Conservation (phyloP, 495 filamentous ascomycete species). For the Hypoxylon subgilvum region DNA sequence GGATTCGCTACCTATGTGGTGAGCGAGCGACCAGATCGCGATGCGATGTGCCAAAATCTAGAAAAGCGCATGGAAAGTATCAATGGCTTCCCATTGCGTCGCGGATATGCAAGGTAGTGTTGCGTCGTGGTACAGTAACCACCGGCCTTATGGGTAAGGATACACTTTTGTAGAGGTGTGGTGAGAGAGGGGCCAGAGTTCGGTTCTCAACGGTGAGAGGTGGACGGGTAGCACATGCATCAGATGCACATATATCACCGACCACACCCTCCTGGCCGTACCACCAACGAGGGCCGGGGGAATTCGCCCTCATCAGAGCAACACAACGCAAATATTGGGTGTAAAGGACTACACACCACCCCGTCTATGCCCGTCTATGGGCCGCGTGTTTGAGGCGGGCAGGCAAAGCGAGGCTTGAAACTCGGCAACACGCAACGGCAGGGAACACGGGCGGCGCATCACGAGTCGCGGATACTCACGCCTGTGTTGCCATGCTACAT, state of each 20-base stretch:
- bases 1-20: too few relatives aligned
- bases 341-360: too few relatives aligned
- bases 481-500: too few relatives aligned
- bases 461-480: slow-evolving; percentile 4
- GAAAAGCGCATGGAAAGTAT: slow-evolving; percentile 32
- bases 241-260: slow-evolving; percentile 34
- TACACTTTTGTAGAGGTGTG: slow-evolving; percentile 29
- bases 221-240: slow-evolving; percentile 34
- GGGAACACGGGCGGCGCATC: slow-evolving; percentile 15
- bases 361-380: slow-evolving; percentile 17
- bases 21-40: slow-evolving; percentile 15
- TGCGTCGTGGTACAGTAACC: slow-evolving; percentile 31
- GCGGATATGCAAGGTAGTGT: slow-evolving; percentile 40
- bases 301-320: slow-evolving; percentile 25
- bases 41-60: slow-evolving; percentile 16
- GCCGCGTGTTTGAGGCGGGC: slow-evolving; percentile 20
- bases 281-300: slow-evolving; percentile 30
- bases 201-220: slow-evolving; percentile 35
- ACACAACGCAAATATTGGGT: slow-evolving; percentile 22
- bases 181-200: slow-evolving; percentile 30
- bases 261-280: slow-evolving; percentile 28
- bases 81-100: slow-evolving; percentile 30
- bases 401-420: slow-evolving; percentile 10
- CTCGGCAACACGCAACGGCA: not conserved
- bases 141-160: slow-evolving; percentile 44